Conservation (phyloP, 441 rosid genomes). For the Populus hybrid region DNA sequence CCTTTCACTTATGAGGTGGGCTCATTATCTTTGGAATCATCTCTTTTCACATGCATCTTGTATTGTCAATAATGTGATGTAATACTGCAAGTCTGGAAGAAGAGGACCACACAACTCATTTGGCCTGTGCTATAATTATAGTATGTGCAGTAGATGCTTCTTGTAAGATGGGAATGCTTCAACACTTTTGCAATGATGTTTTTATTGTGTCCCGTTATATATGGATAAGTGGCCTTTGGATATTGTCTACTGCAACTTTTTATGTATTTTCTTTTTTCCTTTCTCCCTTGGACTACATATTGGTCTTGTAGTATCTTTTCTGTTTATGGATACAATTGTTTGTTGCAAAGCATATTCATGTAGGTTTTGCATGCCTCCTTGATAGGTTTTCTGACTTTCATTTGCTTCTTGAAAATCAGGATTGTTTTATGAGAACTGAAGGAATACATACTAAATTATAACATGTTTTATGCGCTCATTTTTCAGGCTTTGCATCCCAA, state of each 20-base stretch:
- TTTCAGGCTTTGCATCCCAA: slow-evolving; percentile 81
- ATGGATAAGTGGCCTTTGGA: not conserved
- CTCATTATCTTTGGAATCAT: slow-evolving; percentile 2
- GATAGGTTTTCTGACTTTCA: not conserved
- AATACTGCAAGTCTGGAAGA: not conserved
- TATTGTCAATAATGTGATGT: not conserved
- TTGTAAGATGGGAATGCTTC: not conserved
- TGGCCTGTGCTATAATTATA: not conserved
- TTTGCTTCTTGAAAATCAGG: slow-evolving; percentile 3
- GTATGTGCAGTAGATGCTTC: not conserved
- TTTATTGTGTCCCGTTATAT: not conserved
- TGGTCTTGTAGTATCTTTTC: too few species aligned
- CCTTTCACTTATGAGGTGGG: slow-evolving; percentile 94
- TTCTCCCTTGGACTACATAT: not conserved
- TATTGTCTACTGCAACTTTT: not conserved
- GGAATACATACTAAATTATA: not conserved
- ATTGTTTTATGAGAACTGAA: not conserved
- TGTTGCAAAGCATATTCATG: not conserved
- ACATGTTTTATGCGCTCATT: slow-evolving; percentile 18
- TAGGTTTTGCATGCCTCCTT: not conserved
- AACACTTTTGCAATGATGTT: not conserved
- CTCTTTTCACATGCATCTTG: not conserved
- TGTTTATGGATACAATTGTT: not conserved
- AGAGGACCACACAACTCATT: not conserved
- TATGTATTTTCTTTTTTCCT: not conserved